Evolutionary conservation across 345 rosid species (phyloP).

Genomic region (Isatis tinctoria): DNA sequence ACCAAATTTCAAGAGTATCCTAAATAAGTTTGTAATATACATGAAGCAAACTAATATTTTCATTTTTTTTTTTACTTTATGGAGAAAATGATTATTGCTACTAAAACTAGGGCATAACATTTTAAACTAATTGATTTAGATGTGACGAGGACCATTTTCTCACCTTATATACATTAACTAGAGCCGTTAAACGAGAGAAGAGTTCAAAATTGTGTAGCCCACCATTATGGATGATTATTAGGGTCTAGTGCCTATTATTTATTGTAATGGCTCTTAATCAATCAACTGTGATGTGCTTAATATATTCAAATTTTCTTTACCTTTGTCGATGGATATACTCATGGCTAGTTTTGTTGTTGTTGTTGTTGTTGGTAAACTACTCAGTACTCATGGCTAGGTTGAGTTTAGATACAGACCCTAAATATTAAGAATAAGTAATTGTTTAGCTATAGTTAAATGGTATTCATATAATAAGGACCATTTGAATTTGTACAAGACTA

Average conservation of each 20-base stretch:
- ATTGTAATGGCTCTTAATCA: neutral
- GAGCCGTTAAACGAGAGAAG: slow-evolving; percentile 8
- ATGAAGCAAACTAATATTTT: neutral
- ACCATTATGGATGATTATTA: neutral
- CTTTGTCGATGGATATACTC: neutral
- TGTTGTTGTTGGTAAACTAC: too few species aligned
- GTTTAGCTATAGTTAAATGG: too few species aligned
- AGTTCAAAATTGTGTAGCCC: slow-evolving; percentile 11
- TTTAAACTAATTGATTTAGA: neutral
- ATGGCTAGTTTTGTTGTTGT: neutral
- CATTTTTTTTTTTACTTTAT: neutral
- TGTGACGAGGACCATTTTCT: neutral
- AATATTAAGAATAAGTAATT: neutral
- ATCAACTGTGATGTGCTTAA: neutral
- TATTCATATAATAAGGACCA: too few species aligned
- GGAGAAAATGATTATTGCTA: neutral
- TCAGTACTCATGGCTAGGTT: neutral
- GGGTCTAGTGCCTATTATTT: slow-evolving; percentile 1
- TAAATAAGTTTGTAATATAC: neutral
- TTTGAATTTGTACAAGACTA: too few species aligned
- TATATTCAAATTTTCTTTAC: neutral
- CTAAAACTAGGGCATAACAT: neutral
- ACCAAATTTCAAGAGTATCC: neutral
- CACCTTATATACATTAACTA: neutral
- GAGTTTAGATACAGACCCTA: neutral